These are phyloP conservation scores for Capsicum rhomboideum DNA, from an alignment of 257 asterid genomes.

Conservation along the genomic window DNA sequence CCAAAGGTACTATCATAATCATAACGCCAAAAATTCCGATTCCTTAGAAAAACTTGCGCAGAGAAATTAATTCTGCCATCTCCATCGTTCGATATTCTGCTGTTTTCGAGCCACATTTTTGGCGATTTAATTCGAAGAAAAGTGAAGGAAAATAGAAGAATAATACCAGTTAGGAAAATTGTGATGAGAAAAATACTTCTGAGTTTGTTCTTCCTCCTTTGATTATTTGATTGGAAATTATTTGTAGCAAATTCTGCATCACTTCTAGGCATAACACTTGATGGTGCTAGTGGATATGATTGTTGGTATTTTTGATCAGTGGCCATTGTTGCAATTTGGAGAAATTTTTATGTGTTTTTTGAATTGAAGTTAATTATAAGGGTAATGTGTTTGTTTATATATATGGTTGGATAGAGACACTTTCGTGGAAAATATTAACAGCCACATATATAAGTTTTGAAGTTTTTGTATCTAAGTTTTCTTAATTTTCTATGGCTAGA, in stretches of 20 bases:
- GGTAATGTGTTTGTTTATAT: not conserved
- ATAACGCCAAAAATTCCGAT: not conserved
- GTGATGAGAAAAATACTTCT: constrained; percentile 19
- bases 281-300: constrained; percentile 34
- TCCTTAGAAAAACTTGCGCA: not conserved
- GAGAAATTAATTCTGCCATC: not conserved
- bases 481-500: not conserved
- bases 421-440: constrained; percentile 1
- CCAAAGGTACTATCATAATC: not conserved
- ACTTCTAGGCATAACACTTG: constrained; percentile 27
- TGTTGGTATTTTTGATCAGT: constrained; percentile 4
- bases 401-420: not conserved
- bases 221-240: constrained; percentile 1
- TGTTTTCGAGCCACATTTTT: constrained; percentile 4
- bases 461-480: not conserved
- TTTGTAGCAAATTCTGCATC: constrained; percentile 22
- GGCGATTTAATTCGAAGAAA: constrained; percentile 25
- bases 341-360: not conserved
- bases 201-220: constrained; percentile 21
- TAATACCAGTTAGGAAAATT: constrained; percentile 12
- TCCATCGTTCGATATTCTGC: not conserved
- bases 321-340: not conserved
- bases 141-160: constrained; percentile 16
- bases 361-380: not conserved
- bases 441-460: not conserved